Percentiles rank a stretch among this genome's conserved stretches.
Evolutionary conservation across 2,329 filamentous ascomycete species (phyloP).

Genomic region (Cladophialophora carrionii): DNA sequence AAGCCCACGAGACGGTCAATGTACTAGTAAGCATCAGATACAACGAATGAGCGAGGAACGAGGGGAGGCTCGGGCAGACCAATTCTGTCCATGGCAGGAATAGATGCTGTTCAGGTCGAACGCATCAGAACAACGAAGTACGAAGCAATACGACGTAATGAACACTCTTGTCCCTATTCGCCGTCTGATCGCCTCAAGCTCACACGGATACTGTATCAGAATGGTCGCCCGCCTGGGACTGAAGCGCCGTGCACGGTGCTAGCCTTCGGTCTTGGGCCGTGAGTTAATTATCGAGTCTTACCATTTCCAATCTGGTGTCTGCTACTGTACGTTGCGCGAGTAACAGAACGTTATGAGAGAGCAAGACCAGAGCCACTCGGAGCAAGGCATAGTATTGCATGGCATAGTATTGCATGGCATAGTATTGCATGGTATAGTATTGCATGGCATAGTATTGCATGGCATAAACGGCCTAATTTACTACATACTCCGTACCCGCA

Average conservation of each 20-base stretch:
- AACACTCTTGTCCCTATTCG: not conserved
- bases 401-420: no score
- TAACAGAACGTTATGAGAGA: no score
- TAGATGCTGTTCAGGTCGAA: not conserved
- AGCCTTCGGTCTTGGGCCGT: not conserved
- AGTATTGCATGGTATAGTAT: no score
- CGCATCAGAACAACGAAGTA: not conserved
- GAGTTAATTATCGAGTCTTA: no score
- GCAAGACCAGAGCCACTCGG: no score
- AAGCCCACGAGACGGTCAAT: not conserved
- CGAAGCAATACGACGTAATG: slow-evolving; percentile 1
- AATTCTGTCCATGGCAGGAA: not conserved
- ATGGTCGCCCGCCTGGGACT: not conserved
- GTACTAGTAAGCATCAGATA: not conserved
- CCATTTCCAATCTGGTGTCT: no score
- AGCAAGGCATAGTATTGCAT: no score
- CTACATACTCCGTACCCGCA: no score
- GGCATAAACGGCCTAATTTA: no score
- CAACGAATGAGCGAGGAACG: not conserved
- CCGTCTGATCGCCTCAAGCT: not conserved
- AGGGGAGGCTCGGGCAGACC: not conserved
- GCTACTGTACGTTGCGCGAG: no score
- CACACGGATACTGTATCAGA: not conserved
- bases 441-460: no score
- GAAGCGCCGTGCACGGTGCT: not conserved